Percentiles rank a stretch among this genome's conserved stretches.
These are phyloP conservation scores for Claviceps arundinis DNA, from an alignment of 2,329 filamentous ascomycete genomes.

Conservation along the genomic window DNA sequence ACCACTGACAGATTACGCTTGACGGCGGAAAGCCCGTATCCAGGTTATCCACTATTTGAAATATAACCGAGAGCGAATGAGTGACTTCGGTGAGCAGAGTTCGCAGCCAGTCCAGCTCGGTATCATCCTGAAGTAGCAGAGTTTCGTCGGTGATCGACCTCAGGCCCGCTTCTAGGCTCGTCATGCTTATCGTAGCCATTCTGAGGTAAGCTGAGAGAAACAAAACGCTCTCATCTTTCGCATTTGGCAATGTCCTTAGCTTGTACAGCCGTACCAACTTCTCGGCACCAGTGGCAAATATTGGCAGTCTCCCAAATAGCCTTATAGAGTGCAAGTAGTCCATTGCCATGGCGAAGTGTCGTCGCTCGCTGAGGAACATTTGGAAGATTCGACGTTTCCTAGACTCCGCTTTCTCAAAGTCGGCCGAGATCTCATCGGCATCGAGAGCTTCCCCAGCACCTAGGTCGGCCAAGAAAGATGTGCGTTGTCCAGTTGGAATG, in stretches of 20 bases:
- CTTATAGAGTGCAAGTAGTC: constrained; percentile 41
- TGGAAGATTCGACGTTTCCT: constrained; percentile 56
- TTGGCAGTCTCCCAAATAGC: constrained; percentile 26
- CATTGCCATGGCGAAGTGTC: constrained; percentile 51
- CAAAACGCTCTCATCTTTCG: constrained; percentile 26
- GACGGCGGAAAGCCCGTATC: constrained; percentile 41
- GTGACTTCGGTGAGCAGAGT: constrained; percentile 56
- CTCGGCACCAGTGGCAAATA: constrained; percentile 14
- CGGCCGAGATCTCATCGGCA: constrained; percentile 39
- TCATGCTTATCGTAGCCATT: constrained; percentile 34
- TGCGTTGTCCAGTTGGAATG: constrained; percentile 43
- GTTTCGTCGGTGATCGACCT: constrained; percentile 36
- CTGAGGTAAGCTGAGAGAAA: constrained; percentile 36
- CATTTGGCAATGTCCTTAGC: constrained; percentile 13
- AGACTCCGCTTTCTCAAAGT: constrained; percentile 49
- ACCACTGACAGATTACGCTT: constrained; percentile 55
- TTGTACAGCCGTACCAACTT: constrained; percentile 19
- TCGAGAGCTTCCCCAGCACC: constrained; percentile 32
- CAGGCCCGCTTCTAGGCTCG: constrained; percentile 34
- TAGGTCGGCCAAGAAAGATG: constrained; percentile 42
- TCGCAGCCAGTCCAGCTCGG: constrained; percentile 46
- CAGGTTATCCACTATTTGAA: constrained; percentile 54
- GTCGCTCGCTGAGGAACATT: constrained; percentile 59
- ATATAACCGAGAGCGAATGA: constrained; percentile 60
- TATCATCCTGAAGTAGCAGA: constrained; percentile 35